Evolutionary conservation across 177 flowering plant species (phyloP).

Genomic region (Vitis hybrid): DNA sequence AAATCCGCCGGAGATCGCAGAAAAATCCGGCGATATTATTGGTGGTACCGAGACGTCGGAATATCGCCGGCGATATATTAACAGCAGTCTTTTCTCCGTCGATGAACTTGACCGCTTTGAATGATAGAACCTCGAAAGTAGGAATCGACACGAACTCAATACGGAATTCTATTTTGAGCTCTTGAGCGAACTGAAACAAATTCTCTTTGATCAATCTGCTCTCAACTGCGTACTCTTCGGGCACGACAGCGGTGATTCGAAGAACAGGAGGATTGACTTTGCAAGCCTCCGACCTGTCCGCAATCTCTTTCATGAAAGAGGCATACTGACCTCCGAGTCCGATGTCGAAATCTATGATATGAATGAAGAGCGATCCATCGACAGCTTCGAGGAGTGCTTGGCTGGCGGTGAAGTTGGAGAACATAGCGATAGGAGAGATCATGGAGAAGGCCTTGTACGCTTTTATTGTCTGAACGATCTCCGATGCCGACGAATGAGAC

Average conservation of each 20-base stretch:
- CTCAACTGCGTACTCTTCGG: slow-evolving; percentile 60
- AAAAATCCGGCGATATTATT: slow-evolving; percentile 37
- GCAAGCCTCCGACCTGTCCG: slow-evolving; percentile 34
- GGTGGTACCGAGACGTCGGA: slow-evolving; percentile 41
- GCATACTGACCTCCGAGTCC: slow-evolving; percentile 90
- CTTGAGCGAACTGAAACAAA: slow-evolving; percentile 66
- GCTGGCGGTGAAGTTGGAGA: slow-evolving; percentile 78
- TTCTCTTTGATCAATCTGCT: slow-evolving; percentile 55
- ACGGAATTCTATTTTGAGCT: slow-evolving; percentile 55
- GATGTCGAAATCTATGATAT: slow-evolving; percentile 83
- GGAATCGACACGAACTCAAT: slow-evolving; percentile 54
- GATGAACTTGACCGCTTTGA: slow-evolving; percentile 53
- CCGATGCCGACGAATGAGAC: slow-evolving; percentile 33
- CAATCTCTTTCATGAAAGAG: slow-evolving; percentile 72
- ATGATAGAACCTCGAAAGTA: slow-evolving; percentile 44
- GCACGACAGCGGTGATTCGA: slow-evolving; percentile 65
- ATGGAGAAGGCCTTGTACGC: slow-evolving; percentile 65
- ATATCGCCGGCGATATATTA: slow-evolving; percentile 50
- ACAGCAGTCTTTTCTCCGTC: slow-evolving; percentile 63
- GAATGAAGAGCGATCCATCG: slow-evolving; percentile 46
- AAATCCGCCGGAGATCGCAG: slow-evolving; percentile 44
- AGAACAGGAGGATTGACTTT: slow-evolving; percentile 31
- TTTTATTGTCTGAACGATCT: slow-evolving; percentile 59
- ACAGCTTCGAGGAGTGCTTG: slow-evolving; percentile 82
- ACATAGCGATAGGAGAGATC: slow-evolving; percentile 71